These are phyloP conservation scores for Aspergillus ruber DNA, from an alignment of 2,329 filamentous ascomycete genomes.

Conservation along the genomic window DNA sequence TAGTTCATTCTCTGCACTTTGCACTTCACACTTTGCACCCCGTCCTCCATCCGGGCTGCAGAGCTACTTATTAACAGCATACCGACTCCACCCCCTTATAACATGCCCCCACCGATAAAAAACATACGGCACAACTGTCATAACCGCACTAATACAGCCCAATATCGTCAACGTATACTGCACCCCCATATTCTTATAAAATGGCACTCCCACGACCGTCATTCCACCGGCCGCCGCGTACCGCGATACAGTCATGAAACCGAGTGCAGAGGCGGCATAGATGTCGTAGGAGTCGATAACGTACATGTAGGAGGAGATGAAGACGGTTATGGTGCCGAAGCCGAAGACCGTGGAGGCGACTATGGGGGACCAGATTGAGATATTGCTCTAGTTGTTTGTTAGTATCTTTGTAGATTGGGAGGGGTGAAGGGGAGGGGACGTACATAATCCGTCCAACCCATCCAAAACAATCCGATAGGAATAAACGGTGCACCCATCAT, in stretches of 20 bases:
- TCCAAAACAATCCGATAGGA: conserved; percentile 53
- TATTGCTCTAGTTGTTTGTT: conserved; percentile 11
- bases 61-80: background rate
- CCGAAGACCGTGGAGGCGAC: conserved; percentile 49
- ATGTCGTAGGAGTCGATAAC: conserved; percentile 53
- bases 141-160: conserved; percentile 29
- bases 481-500: conserved; percentile 48
- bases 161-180: conserved; percentile 41
- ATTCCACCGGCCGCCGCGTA: conserved; percentile 37
- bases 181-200: conserved; percentile 38
- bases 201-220: conserved; percentile 29
- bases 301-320: conserved; percentile 50
- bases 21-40: background rate
- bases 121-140: conserved; percentile 40
- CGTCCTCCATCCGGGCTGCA: too few species aligned
- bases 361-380: conserved; percentile 49
- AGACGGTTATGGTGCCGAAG: conserved; percentile 45
- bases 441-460: conserved; percentile 47
- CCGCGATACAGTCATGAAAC: conserved; percentile 38
- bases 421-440: conserved; percentile 11
- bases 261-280: conserved; percentile 46
- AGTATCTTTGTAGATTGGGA: too few species aligned
- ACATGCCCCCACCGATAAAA: conserved; percentile 10
- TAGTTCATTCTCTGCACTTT: too few species aligned
- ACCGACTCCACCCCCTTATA: background rate